Percentiles rank a stretch among this genome's conserved stretches.
Evolutionary conservation across 441 rosid genomes (phyloP).

Genomic region (Corymbia calophylla): DNA sequence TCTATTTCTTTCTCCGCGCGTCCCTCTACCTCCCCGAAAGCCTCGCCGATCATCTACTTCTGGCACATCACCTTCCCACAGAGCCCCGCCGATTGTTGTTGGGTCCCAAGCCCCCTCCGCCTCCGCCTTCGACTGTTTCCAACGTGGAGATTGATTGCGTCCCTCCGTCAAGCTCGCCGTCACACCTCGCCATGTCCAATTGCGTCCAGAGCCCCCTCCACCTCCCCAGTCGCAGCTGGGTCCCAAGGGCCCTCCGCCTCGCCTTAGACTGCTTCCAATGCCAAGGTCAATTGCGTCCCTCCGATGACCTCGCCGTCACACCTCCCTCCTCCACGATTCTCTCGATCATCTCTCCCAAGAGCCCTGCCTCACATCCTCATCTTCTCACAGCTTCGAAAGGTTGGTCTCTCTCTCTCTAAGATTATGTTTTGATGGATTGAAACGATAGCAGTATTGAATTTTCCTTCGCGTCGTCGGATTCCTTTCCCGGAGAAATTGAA

Average conservation of each 20-base stretch:
- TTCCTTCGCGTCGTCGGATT: not conserved
- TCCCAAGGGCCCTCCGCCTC: not conserved
- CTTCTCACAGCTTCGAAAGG: fast-evolving
- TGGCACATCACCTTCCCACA: not conserved
- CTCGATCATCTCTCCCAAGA: not conserved
- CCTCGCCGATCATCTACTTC: not conserved
- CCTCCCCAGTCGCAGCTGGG: fast-evolving
- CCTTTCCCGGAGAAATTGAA: too few species aligned
- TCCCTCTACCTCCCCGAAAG: not conserved
- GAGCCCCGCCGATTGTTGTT: fast-evolving
- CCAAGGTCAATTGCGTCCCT: not conserved
- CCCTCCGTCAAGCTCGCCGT: too few species aligned
- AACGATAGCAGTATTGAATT: fast-evolving
- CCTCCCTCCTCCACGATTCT: not conserved
- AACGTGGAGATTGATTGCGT: too few species aligned
- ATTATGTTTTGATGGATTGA: not conserved
- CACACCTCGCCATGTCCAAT: too few species aligned
- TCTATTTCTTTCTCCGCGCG: fast-evolving
- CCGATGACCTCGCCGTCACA: fast-evolving
- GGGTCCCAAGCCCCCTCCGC: not conserved
- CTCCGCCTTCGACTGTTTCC: too few species aligned
- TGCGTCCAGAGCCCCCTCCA: not conserved
- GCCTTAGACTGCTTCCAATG: fast-evolving
- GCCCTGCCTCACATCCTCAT: fast-evolving
- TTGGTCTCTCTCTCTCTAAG: not conserved